Base-by-base conservation (phyloP, 73 alveolate genomes). In the Paramecium sexaurelia region DNA sequence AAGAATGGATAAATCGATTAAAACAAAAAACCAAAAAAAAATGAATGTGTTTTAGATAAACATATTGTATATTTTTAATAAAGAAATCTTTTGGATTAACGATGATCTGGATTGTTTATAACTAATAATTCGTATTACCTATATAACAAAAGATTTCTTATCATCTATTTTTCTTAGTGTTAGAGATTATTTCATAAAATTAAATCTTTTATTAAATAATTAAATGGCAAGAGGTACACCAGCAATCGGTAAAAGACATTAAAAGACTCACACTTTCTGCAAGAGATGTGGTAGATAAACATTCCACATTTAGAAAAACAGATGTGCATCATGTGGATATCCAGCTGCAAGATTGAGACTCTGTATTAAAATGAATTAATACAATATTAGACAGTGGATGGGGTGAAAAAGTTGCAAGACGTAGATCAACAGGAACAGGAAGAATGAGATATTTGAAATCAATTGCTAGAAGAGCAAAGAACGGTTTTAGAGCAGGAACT, bases 401-500 rank as follows among this genome's bases (percentile, higher is more conserved):
- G 97, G 92, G 95, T 84, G 68, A 32, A 87, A 95, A 95, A 92
- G 95, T 96, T 33, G 84, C 71, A 40, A 91, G 96, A 73, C 93
- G 98, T 87, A 92, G 85, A 55, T 93, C 96, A 56, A 93, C 85
- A 55, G 98, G 98, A 55, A 94, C 98, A 82, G 98, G 98, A 24
- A 95, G 98, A 94, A 89, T 93, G 96, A 92, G 97, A 92, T 92
- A 95, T 93, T 85, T 95, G 95, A 95, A 95, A 92, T 91, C 93
- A 67, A 92, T 95, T 55, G 87, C 94, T 51, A 94, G 97, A 94
- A 94, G 98, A 94, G 96, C 96, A 67, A 95, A 95, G 96, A 95
- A 95, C 92, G 98, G 98, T 51, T 95, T 94, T 96, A 95, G 98
- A 94, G 96, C 96, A 37, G 96, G 96, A 24, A 94, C 97, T 61